Conservation (phyloP, 306 rosid genomes). For the Ziziphus jujuba region DNA sequence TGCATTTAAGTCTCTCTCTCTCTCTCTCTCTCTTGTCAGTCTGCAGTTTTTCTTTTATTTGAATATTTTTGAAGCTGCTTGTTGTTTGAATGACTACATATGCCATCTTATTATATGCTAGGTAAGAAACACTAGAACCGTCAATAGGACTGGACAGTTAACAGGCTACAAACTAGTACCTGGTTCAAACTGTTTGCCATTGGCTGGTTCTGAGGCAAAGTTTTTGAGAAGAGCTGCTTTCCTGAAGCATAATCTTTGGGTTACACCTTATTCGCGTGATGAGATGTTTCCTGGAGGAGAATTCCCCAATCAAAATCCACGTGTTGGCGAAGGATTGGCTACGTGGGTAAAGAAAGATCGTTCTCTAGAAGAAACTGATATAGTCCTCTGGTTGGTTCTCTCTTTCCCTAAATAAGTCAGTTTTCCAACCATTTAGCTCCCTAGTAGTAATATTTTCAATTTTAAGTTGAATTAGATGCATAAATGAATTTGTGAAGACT, state of each 20-base stretch:
- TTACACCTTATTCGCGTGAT: slow-evolving; percentile 54
- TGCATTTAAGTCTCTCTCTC: too few species aligned
- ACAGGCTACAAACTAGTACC: slow-evolving; percentile 85
- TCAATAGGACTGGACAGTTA: slow-evolving; percentile 75
- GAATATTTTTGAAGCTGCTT: slow-evolving; percentile 1
- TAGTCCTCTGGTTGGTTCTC: slow-evolving; percentile 62
- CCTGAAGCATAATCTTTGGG: slow-evolving; percentile 90
- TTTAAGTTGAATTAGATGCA: too few species aligned
- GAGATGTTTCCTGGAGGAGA: slow-evolving; percentile 89
- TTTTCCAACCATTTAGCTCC: too few species aligned
- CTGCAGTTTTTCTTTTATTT: not conserved
- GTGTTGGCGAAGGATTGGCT: slow-evolving; percentile 70
- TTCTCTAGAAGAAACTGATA: slow-evolving; percentile 65
- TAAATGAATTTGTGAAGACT: too few species aligned
- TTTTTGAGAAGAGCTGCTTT: slow-evolving; percentile 81
- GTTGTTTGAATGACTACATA: slow-evolving; percentile 5
- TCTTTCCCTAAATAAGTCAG: not conserved
- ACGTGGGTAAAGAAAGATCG: slow-evolving; percentile 79
- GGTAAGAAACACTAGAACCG: slow-evolving; percentile 74
- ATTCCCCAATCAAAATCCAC: slow-evolving; percentile 88
- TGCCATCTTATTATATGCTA: slow-evolving; percentile 31
- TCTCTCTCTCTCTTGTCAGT: not conserved
- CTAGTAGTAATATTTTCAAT: too few species aligned
- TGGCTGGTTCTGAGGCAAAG: slow-evolving; percentile 80
- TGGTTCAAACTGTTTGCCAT: slow-evolving; percentile 75